Percentiles rank a stretch among this genome's conserved stretches.
phyloP scores from a whole-genome alignment of 148 eudicot genomes.

The Arbutus unedo region DNA sequence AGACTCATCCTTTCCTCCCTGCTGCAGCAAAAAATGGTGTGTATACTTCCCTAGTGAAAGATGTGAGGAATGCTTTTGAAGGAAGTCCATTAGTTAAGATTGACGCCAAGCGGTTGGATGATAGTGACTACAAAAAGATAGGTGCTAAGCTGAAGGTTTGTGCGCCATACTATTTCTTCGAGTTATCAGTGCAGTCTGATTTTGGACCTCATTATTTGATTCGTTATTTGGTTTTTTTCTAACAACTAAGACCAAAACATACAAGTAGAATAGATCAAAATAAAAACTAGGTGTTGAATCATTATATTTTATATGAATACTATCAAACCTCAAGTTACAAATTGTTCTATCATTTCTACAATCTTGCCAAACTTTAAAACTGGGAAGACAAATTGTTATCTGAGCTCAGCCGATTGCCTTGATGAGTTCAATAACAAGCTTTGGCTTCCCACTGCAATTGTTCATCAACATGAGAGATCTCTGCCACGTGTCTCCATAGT shows the following conservation, averaged over 20 bases:
- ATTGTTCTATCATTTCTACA: background rate
- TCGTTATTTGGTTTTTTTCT: background rate
- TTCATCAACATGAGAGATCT: background rate
- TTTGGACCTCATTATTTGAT: background rate
- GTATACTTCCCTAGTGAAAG: slow-evolving; percentile 64
- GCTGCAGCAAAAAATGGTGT: slow-evolving; percentile 86
- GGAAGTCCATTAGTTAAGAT: slow-evolving; percentile 75
- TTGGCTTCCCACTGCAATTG: background rate
- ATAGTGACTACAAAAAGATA: slow-evolving; percentile 89
- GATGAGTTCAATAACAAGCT: background rate
- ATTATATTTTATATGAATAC: background rate
- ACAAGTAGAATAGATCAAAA: background rate
- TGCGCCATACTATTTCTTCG: background rate
- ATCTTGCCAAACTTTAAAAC: background rate
- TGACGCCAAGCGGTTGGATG: slow-evolving; percentile 72
- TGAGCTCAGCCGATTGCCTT: background rate
- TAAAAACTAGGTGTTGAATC: background rate
- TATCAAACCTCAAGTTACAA: background rate
- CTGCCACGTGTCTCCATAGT: background rate
- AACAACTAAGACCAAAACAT: background rate
- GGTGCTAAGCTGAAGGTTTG: slow-evolving; percentile 93
- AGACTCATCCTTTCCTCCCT: background rate
- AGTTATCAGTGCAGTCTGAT: background rate
- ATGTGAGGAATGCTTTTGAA: slow-evolving; percentile 86
- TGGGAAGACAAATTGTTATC: background rate